Base-by-base conservation (phyloP, 2,329 filamentous ascomycete species). In the Phialophora expanda region DNA sequence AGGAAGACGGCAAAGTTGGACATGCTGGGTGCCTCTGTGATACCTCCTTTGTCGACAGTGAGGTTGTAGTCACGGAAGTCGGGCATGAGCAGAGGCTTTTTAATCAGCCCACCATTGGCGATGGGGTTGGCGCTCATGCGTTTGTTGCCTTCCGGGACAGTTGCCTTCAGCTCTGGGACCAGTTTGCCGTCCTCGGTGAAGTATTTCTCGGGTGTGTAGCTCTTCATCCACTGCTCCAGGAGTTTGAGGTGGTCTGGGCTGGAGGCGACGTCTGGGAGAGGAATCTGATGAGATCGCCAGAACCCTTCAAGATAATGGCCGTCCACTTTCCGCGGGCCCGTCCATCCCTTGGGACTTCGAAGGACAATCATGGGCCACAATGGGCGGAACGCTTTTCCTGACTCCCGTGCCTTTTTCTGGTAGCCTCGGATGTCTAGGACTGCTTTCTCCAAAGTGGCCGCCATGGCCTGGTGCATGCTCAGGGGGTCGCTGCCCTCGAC, bases 391-490 rank as follows among this genome's bases (percentile, higher is more conserved):
- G 89, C 84, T 74, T 90, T 89, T 68, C 87, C 87, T 0, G 86
- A 87, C 2, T 90, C 86, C 53, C 90, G 87, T 24, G 89, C 89
- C 75, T 91, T 78, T 76, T 90, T 89, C 76, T 93, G 90, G 73
- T 86, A 86, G 66, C 83, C 82, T 62, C 80, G 82, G 74, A 93
- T 93, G 74, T 92, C 87, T 17, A 82, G 76, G 20, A 93, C 86
- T 73, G 89, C 91, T 70, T 87, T 84, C 75, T 93, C 90, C 30
- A 93, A 79, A 0, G 90, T 93, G 51, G 86, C 85, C 12, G 90
- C 90, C 90, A 93, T 93, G 64, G 90, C 90, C 76, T 93, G 90
- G 74, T 93, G 89, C 90, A 93, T 93, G 54, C 84, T 85, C 38
- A 90, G 84, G 30, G 90, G 74, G 61, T 93, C 90, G 69, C 87